Evolutionary conservation across 345 rosid species (phyloP), one percentile per base, ranked within the genome.

Genomic region (Mercurialis annua): DNA sequence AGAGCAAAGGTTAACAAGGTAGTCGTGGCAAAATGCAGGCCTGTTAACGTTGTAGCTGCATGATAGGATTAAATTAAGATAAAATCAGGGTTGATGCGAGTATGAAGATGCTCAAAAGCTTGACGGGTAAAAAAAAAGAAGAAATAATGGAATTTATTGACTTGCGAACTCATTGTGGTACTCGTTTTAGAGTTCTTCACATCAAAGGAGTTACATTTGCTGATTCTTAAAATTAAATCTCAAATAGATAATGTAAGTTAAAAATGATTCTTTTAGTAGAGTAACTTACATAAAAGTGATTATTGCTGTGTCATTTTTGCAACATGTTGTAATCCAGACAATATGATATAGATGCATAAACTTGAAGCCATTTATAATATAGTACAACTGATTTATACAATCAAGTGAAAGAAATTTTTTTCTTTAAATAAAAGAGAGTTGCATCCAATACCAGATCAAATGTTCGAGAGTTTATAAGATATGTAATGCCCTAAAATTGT

Each of bases 1-100:
- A 95, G 86, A 71, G 84, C 64, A 53, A 76, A 51, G 6, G 99
- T 92, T 81, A 95, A 65, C 71, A 83, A 67, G 63, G 99, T 92
- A 12, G 99, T 95, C 7, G 97, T 95, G 49, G 86, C 92, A 82
- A 95, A 95, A 84, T 95, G 99, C 79, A 95, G 77, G 58, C 99
- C 99, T 17, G 98, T 95, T 75, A 95, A 82, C 20, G 99, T 95
- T 5, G 99, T 90, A 69, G 99, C 99, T 95, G 98, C 89, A 76
- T 21, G 43, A 66, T 10, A 59, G 50, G 31, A 67, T 50, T 59
- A 71, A 10, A 71, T 17, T 18, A 21, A 72, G 31, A 76, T 30
- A 66, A 73, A 52, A 62, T 74, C 53, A 85, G 76, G 63, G 47
- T 3, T 3, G 10, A 9, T 2, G 18, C 44, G 49, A 21, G 61